Percentiles rank a stretch among this genome's conserved stretches.
phyloP scores from a whole-genome alignment of 225 moss, liverwort and hornwort genomes.

The Polytrichum formosum region DNA sequence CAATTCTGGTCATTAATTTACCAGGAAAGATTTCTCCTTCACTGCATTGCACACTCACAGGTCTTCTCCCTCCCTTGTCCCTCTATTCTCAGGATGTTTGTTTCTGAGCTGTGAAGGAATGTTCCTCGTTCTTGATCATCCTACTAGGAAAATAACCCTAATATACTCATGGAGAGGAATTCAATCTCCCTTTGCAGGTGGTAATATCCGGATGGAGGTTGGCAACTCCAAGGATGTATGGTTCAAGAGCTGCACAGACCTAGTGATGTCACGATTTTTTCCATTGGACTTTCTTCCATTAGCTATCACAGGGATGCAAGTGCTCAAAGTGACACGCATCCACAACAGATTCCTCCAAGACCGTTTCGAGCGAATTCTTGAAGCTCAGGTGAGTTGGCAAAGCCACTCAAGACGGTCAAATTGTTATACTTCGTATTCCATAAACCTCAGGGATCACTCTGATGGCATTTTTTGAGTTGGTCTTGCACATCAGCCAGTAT shows the following conservation, averaged over 20 bases:
- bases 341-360: constrained; percentile 90
- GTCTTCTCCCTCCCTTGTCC: too few species aligned
- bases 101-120: too few species aligned
- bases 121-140: too few species aligned
- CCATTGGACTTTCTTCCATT: constrained; percentile 67
- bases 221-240: constrained; percentile 77
- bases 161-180: too few species aligned
- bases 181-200: constrained; percentile 43
- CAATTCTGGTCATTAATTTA: too few species aligned
- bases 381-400: constrained; percentile 52
- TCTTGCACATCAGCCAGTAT: not conserved
- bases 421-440: not conserved
- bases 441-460: not conserved
- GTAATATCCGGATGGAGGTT: constrained; percentile 90
- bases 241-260: constrained; percentile 86
- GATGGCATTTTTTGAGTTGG: not conserved
- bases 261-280: constrained; percentile 83
- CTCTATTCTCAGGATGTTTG: too few species aligned
- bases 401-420: not conserved
- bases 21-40: too few species aligned
- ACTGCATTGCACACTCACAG: too few species aligned
- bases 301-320: constrained; percentile 76
- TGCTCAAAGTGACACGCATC: constrained; percentile 88
- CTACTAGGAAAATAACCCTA: too few species aligned
- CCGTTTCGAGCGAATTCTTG: constrained; percentile 70